Evolutionary conservation across 148 eudicot species (phyloP).

Genomic region (Vaccinium macrocarpon): DNA sequence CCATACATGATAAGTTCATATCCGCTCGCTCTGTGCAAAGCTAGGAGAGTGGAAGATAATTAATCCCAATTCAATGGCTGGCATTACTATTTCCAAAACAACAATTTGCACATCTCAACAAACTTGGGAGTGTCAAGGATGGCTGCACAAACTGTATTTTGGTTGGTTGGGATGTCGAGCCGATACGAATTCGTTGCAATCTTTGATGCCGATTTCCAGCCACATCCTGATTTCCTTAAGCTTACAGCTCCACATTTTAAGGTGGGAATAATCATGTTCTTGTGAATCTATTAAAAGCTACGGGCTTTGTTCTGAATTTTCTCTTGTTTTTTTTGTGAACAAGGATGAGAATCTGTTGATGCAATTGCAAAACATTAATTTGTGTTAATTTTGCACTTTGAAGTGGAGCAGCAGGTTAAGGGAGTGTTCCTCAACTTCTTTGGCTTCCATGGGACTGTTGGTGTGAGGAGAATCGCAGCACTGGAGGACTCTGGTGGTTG

Average conservation of each 20-base stretch:
- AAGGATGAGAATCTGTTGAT: slow-evolving; percentile 77
- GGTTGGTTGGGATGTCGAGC: slow-evolving; percentile 53
- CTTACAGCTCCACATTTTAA: slow-evolving; percentile 66
- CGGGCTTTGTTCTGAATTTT: not conserved
- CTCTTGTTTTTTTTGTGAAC: slow-evolving; percentile 50
- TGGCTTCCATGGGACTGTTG: slow-evolving; percentile 86
- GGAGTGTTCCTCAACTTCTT: slow-evolving; percentile 72
- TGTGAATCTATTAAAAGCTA: not conserved
- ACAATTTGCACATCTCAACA: slow-evolving; percentile 33
- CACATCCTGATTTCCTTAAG: slow-evolving; percentile 59
- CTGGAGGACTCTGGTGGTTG: slow-evolving; percentile 82
- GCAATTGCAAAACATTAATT: slow-evolving; percentile 64
- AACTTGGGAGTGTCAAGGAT: slow-evolving; percentile 37
- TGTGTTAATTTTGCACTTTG: slow-evolving; percentile 82
- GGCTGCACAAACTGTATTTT: slow-evolving; percentile 36
- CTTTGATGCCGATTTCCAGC: slow-evolving; percentile 85
- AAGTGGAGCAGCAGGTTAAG: slow-evolving; percentile 85
- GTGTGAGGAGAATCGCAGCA: slow-evolving; percentile 83
- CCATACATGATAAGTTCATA: slow-evolving; percentile 54
- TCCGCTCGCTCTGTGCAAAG: slow-evolving; percentile 58
- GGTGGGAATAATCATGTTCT: slow-evolving; percentile 26
- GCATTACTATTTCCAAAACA: slow-evolving; percentile 35
- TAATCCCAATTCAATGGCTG: slow-evolving; percentile 51
- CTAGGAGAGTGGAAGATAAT: slow-evolving; percentile 60
- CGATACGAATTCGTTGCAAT: slow-evolving; percentile 72